Evolutionary conservation across 2,329 filamentous ascomycete species (phyloP).

Genomic region (Arthrobotrys iridis): DNA sequence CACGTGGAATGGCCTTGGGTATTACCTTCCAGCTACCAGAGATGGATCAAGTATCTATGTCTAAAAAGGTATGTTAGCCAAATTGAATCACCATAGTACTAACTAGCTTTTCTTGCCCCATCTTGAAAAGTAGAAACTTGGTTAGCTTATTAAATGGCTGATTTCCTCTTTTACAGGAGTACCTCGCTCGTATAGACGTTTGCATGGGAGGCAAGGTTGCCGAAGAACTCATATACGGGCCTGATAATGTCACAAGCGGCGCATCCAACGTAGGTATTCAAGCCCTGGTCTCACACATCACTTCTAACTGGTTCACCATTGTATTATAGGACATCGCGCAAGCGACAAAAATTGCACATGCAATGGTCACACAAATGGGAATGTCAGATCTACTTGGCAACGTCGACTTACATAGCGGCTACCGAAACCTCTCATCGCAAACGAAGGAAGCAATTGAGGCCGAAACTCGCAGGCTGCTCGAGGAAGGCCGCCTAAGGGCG

Average conservation of each 20-base stretch:
- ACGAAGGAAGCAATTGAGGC: slow-evolving; percentile 87
- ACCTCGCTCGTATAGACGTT: slow-evolving; percentile 80
- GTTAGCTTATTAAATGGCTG: background rate
- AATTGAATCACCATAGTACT: background rate
- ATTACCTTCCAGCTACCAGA: slow-evolving; percentile 88
- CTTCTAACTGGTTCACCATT: background rate
- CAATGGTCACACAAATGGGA: slow-evolving; percentile 86
- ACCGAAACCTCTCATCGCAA: slow-evolving; percentile 81
- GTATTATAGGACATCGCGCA: slow-evolving; percentile 76
- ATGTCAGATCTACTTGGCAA: slow-evolving; percentile 91
- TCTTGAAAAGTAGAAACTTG: background rate
- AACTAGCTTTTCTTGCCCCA: background rate
- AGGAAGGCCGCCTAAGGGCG: slow-evolving; percentile 81
- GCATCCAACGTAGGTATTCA: slow-evolving; percentile 73
- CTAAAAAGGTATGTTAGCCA: slow-evolving; percentile 69
- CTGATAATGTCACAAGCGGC: slow-evolving; percentile 90
- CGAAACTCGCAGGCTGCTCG: slow-evolving; percentile 85
- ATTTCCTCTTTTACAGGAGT: slow-evolving; percentile 66
- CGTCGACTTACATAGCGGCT: slow-evolving; percentile 84
- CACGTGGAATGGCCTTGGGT: slow-evolving; percentile 84
- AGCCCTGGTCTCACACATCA: background rate
- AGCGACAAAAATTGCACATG: slow-evolving; percentile 83
- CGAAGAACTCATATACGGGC: slow-evolving; percentile 89
- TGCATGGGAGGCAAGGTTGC: slow-evolving; percentile 87
- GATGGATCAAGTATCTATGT: slow-evolving; percentile 89